Conservation (phyloP, 2,329 filamentous ascomycete species). For the Neofusicoccum parvum region DNA sequence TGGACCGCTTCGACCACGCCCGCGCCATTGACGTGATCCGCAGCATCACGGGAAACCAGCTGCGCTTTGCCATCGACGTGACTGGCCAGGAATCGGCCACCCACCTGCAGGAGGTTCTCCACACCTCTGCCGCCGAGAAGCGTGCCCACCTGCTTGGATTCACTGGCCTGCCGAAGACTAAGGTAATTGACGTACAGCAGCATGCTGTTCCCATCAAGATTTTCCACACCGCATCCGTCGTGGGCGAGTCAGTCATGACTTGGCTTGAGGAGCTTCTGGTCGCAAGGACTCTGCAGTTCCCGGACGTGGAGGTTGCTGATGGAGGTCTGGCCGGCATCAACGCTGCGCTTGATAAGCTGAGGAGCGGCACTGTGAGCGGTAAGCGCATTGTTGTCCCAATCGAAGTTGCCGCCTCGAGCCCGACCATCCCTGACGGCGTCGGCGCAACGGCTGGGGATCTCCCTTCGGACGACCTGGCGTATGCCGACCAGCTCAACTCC, state of each 20-base stretch:
- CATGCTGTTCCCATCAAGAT: slow-evolving; percentile 75
- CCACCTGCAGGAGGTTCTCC: slow-evolving; percentile 5
- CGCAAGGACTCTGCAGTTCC: slow-evolving; percentile 56
- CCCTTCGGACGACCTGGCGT: slow-evolving; percentile 20
- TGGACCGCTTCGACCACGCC: slow-evolving; percentile 17
- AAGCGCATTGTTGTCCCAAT: slow-evolving; percentile 65
- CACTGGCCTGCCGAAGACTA: slow-evolving; percentile 65
- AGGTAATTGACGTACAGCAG: slow-evolving; percentile 51
- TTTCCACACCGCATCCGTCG: slow-evolving; percentile 67
- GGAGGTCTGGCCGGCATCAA: slow-evolving; percentile 70
- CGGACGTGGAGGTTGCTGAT: slow-evolving; percentile 66
- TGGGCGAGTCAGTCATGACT: slow-evolving; percentile 63
- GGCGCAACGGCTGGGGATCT: background rate
- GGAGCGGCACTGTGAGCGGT: slow-evolving; percentile 67
- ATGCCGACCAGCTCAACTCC: slow-evolving; percentile 44
- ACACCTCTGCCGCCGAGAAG: slow-evolving; percentile 6
- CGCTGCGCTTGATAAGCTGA: slow-evolving; percentile 65
- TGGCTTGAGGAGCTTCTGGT: slow-evolving; percentile 71
- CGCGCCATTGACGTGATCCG: slow-evolving; percentile 18
- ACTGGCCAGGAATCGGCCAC: slow-evolving; percentile 12
- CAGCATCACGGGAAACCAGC: slow-evolving; percentile 15
- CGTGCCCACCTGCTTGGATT: slow-evolving; percentile 65
- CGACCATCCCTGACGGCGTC: background rate
- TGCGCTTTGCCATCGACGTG: slow-evolving; percentile 18
- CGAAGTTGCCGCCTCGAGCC: background rate